A percentile compares a stretch with the other conserved stretches of the same genome.
phyloP scores from a whole-genome alignment of 768 basidiomycete species.

The Termitomyces sp. region DNA sequence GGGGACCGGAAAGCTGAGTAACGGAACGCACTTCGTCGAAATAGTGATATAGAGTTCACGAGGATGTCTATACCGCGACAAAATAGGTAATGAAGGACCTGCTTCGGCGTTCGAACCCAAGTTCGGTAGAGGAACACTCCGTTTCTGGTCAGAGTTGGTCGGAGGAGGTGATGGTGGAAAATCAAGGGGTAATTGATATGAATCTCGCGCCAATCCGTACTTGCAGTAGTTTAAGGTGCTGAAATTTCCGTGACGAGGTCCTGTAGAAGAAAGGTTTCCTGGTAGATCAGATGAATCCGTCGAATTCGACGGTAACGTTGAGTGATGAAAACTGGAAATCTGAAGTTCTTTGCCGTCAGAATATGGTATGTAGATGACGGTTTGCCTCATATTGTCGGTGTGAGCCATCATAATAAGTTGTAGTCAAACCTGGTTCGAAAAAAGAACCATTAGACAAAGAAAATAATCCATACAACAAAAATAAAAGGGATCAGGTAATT shows the following conservation, averaged over 20 bases:
- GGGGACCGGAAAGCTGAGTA: conserved; percentile 24
- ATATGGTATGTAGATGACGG: conserved; percentile 3
- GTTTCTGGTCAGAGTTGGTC: conserved; percentile 24
- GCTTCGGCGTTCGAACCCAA: conserved; percentile 7
- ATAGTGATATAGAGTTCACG: conserved; percentile 28
- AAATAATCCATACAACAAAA: not conserved
- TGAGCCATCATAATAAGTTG: conserved; percentile 8
- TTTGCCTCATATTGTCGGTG: conserved; percentile 12
- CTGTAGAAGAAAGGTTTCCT: conserved; percentile 14
- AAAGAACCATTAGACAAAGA: conserved; percentile 13
- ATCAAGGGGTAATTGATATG: not conserved
- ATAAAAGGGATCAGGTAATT: conserved; percentile 1
- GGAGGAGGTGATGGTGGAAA: conserved; percentile 25
- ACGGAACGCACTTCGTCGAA: conserved; percentile 25
- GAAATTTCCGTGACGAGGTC: not conserved
- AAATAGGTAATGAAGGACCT: conserved; percentile 1
- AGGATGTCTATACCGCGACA: conserved; percentile 24
- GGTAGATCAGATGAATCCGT: conserved; percentile 12
- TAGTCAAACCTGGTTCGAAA: conserved; percentile 14
- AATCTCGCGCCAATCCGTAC: not conserved
- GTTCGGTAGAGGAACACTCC: conserved; percentile 23
- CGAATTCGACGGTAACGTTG: conserved; percentile 7
- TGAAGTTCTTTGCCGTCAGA: conserved; percentile 7
- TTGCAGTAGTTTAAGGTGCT: conserved; percentile 1
- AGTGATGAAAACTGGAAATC: not conserved